phyloP scores from a whole-genome alignment of 805 yeast species.

The Maudiozyma turicensis region DNA sequence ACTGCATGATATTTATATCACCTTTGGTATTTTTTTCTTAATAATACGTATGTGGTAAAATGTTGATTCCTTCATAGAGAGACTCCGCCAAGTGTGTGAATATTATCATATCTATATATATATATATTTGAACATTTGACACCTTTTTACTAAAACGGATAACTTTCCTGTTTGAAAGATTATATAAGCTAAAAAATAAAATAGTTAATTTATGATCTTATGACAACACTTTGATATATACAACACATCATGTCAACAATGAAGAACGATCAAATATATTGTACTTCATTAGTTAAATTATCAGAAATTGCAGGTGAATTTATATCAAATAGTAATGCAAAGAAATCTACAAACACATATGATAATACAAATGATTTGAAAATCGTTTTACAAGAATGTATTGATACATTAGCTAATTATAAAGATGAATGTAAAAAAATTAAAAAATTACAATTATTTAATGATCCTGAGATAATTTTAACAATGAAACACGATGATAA shows the following conservation, averaged over 20 bases:
- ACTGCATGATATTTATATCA: too few species aligned
- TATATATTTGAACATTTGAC: too few species aligned
- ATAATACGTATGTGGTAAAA: too few species aligned
- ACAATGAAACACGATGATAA: background rate
- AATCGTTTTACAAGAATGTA: slow-evolving; percentile 20
- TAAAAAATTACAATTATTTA: slow-evolving; percentile 5
- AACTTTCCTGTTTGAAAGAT: too few species aligned
- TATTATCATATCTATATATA: too few species aligned
- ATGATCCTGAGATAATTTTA: background rate
- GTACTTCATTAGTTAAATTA: slow-evolving; percentile 5
- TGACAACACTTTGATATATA: too few species aligned
- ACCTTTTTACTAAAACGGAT: too few species aligned
- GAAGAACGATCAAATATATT: background rate
- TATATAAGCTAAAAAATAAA: too few species aligned
- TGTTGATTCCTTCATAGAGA: too few species aligned
- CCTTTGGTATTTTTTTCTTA: too few species aligned
- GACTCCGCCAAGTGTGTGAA: too few species aligned
- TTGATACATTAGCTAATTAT: slow-evolving; percentile 26
- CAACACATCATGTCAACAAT: background rate
- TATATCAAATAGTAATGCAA: slow-evolving; percentile 7
- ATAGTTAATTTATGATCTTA: too few species aligned
- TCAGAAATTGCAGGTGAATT: slow-evolving; percentile 14
- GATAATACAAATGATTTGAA: slow-evolving; percentile 15
- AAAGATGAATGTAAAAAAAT: slow-evolving; percentile 23
- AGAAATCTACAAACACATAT: slow-evolving; percentile 2